Conservation (phyloP, 306 rosid species). For the Cicer chorassanicum region DNA sequence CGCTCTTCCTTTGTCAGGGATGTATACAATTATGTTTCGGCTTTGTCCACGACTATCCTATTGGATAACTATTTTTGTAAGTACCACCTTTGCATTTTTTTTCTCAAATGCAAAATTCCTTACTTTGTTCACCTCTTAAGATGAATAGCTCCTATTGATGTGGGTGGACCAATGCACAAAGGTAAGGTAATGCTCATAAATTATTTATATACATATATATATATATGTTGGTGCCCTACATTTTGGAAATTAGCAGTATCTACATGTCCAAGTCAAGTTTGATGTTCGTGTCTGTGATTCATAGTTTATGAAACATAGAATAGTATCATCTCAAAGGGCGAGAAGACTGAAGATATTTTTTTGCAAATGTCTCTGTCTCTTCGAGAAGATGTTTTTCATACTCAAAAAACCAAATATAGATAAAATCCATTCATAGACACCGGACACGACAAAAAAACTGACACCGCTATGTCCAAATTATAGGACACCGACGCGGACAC, state of each 20-base stretch:
- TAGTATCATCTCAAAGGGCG: constrained; percentile 8
- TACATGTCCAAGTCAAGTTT: too few relatives aligned
- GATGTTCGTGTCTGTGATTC: not conserved
- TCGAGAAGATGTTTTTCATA: constrained; percentile 17
- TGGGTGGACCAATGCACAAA: too few relatives aligned
- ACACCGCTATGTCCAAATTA: too few relatives aligned
- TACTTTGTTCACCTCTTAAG: too few relatives aligned
- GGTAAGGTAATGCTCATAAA: too few relatives aligned
- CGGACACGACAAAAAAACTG: too few relatives aligned
- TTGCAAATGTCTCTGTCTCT: constrained; percentile 1
- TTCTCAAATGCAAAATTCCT: too few relatives aligned
- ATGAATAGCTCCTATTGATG: too few relatives aligned
- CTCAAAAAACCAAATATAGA: constrained; percentile 21
- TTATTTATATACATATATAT: too few relatives aligned
- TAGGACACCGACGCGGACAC: too few relatives aligned
- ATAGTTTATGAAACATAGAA: constrained; percentile 6
- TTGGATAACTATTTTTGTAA: too few relatives aligned
- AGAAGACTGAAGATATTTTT: constrained; percentile 23
- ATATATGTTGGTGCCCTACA: not conserved
- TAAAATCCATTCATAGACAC: not conserved
- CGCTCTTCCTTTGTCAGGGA: constrained; percentile 90
- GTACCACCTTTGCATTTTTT: constrained; percentile 11
- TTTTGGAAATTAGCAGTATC: not conserved
- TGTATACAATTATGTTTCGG: constrained; percentile 93
- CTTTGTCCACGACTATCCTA: too few relatives aligned